Evolutionary conservation across 495 filamentous ascomycete genomes (phyloP), one percentile per base, ranked within the genome.

Genomic region (Penicillium atrosanguineum): DNA sequence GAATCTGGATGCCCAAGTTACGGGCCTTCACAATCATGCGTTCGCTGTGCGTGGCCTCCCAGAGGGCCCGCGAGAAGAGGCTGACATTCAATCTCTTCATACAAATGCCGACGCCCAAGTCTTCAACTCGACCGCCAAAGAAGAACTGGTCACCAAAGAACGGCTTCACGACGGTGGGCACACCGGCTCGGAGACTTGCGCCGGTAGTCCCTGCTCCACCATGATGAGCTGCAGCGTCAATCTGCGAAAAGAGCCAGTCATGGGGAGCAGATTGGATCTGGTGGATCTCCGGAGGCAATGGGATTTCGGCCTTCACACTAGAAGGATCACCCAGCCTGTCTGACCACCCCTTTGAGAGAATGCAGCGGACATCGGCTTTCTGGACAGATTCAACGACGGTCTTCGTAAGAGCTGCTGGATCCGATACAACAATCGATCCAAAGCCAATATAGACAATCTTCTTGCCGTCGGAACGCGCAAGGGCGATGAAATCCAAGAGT

Each of bases 141-240:
- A 98, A 98, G 77, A 89, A 96, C 62, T 98, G 94, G 58, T 98
- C 94, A 5, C 94, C 94, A 67, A 98, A 98, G 71, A 97, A 97
- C 0, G 94, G 94, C 54, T 95, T 92, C 63, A 97, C 85, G 53
- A 98, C 91, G 3, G 94, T 97, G 0, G 94, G 95, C 18, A 97
- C 81, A 12, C 94, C 94, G 8, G 93, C 92, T 47, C 94, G 81
- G 37, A 98, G 76, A 64, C 91, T 96, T 4, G 94, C 95, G 4
- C 95, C 94, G 4, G 94, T 98, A 2, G 94, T 98, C 6, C 94
- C 94, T 28, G 93, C 89, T 29, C 94, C 94, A 41, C 94, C 94
- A 60, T 98, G 94, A 65, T 98, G 94, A 21, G 85, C 90, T 2
- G 90, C 95, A 7, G 93, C 95, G 66, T 98, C 95, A 51, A 98